phyloP scores from a whole-genome alignment of 2,329 filamentous ascomycete genomes.

The Claviceps sp. region DNA sequence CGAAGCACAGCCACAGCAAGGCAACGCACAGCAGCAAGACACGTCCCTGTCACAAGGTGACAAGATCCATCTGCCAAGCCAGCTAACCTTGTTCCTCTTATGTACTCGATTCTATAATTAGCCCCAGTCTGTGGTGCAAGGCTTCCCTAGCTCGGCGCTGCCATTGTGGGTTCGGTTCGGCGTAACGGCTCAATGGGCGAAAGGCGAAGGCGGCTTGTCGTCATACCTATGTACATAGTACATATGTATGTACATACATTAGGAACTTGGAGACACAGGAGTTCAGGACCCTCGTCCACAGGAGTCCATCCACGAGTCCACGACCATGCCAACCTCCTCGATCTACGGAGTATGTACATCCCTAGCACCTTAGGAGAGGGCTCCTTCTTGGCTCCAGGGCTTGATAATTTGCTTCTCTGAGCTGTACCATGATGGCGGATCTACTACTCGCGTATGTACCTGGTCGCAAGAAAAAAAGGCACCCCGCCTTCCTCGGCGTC shows the following conservation, averaged over 20 bases:
- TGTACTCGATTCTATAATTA: constrained; percentile 4
- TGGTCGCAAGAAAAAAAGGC: not conserved
- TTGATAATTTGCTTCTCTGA: not conserved
- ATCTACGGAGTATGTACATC: too few relatives aligned
- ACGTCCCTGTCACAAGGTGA: constrained; percentile 2
- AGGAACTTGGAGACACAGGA: not conserved
- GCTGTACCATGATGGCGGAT: not conserved
- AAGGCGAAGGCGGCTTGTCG: not conserved
- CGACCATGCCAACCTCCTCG: constrained; percentile 2
- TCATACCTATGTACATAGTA: too few relatives aligned
- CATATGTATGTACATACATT: too few relatives aligned
- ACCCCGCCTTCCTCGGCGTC: not conserved
- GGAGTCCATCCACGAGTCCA: too few relatives aligned
- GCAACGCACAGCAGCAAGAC: not conserved
- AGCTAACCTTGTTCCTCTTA: not conserved
- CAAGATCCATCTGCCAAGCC: not conserved
- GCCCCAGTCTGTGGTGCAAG: not conserved
- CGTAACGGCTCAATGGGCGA: constrained; percentile 2
- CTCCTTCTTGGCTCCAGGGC: not conserved
- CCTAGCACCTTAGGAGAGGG: not conserved
- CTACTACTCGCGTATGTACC: not conserved
- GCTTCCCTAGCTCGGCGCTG: not conserved
- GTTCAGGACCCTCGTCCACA: not conserved
- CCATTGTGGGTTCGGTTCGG: constrained; percentile 2
- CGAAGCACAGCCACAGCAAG: not conserved